A percentile compares a stretch with the other conserved stretches of the same genome.
Evolutionary conservation across 2,329 filamentous ascomycete genomes (phyloP).

Genomic region (Cladophialophora yegresii): DNA sequence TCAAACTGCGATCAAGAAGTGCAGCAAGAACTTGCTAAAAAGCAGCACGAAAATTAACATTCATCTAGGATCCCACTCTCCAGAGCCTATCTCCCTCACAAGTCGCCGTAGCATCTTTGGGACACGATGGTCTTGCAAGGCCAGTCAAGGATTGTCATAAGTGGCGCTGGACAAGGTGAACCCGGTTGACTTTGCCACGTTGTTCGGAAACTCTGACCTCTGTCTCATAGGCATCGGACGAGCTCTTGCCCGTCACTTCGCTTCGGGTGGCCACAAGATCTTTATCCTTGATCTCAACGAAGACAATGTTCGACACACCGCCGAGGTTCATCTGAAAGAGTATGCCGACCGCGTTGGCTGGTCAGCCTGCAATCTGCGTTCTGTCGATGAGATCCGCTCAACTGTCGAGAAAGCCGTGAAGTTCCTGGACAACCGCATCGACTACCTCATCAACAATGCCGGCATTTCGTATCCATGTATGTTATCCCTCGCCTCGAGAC

Average conservation of each 20-base stretch:
- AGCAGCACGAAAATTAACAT: background rate
- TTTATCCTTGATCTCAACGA: conserved; percentile 50
- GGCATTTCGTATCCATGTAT: conserved; percentile 40
- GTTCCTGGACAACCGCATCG: conserved; percentile 45
- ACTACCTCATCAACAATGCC: conserved; percentile 47
- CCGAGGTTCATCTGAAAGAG: conserved; percentile 39
- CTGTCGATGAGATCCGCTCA: conserved; percentile 43
- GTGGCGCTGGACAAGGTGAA: background rate
- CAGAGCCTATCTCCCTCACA: background rate
- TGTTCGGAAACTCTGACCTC: background rate
- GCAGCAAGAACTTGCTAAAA: background rate
- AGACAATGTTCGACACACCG: conserved; percentile 45
- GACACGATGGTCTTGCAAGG: background rate
- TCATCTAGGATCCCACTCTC: background rate
- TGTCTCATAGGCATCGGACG: conserved; percentile 48
- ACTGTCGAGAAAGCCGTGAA: conserved; percentile 43
- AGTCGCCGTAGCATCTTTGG: background rate
- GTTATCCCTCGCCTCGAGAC: background rate
- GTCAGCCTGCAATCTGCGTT: conserved; percentile 48
- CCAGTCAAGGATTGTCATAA: background rate
- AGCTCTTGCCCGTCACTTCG: conserved; percentile 48
- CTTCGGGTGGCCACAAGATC: conserved; percentile 48
- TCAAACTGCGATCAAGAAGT: background rate
- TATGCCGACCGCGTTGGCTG: conserved; percentile 41
- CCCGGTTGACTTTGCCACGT: background rate